phyloP scores from a whole-genome alignment of 345 rosid genomes.

The Corymbia maculata region DNA sequence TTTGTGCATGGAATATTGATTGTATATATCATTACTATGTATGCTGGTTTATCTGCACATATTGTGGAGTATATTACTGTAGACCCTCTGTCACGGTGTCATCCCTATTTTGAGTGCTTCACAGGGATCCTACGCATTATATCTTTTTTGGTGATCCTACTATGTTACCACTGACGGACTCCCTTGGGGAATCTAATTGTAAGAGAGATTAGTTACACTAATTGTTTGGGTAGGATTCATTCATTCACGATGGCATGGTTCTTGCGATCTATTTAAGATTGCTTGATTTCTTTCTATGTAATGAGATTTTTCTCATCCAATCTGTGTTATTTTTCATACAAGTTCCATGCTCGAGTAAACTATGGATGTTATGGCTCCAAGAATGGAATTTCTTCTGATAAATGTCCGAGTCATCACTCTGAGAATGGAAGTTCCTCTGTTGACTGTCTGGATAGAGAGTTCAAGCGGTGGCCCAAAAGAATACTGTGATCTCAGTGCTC shows the following conservation, averaged over 20 bases:
- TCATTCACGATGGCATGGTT: background rate
- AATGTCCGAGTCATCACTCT: background rate
- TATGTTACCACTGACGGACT: background rate
- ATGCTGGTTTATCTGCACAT: background rate
- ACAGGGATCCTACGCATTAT: background rate
- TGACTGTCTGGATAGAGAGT: background rate
- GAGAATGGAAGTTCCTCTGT: background rate
- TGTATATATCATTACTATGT: background rate
- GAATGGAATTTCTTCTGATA: background rate
- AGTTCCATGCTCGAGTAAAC: background rate
- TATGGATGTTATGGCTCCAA: background rate
- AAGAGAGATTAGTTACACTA: background rate
- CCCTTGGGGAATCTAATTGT: background rate
- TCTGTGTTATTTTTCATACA: background rate
- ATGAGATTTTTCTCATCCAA: background rate
- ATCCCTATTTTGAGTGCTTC: background rate
- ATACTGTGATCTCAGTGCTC: background rate
- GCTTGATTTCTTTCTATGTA: background rate
- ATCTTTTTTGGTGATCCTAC: background rate
- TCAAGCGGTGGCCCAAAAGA: background rate
- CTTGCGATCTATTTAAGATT: background rate
- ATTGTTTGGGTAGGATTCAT: background rate
- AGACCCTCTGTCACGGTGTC: background rate
- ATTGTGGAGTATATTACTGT: background rate
- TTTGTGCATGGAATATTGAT: background rate